Evolutionary conservation across 2,329 filamentous ascomycete genomes (phyloP).

Genomic region (Xylaria sp.): DNA sequence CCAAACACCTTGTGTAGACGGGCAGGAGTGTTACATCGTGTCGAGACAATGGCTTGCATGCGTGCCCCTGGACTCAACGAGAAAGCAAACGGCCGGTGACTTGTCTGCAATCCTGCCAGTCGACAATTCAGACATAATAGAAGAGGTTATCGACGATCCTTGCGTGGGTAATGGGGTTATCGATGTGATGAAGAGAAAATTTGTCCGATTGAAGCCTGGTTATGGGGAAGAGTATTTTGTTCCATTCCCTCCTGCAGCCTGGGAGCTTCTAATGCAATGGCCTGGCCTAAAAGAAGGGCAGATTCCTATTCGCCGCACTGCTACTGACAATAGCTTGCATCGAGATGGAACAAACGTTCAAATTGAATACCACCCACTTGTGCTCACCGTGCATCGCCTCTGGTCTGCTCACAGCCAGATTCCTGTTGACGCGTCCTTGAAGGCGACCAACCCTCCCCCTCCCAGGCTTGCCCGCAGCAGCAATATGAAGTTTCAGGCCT

Average conservation of each 20-base stretch:
- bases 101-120: slow-evolving; percentile 76
- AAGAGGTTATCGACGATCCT: slow-evolving; percentile 65
- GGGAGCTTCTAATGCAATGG: slow-evolving; percentile 83
- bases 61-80: slow-evolving; percentile 73
- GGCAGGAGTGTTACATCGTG: slow-evolving; percentile 80
- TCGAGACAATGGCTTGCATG: slow-evolving; percentile 81
- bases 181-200: slow-evolving; percentile 57
- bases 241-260: slow-evolving; percentile 80
- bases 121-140: slow-evolving; percentile 85
- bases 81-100: slow-evolving; percentile 67
- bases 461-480: slow-evolving; percentile 76
- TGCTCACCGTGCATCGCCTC: slow-evolving; percentile 86
- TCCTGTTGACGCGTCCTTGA: slow-evolving; percentile 66
- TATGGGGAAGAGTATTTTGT: slow-evolving; percentile 77
- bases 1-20: slow-evolving; percentile 69
- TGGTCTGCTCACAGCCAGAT: slow-evolving; percentile 69
- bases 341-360: slow-evolving; percentile 71
- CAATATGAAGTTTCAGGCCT: slow-evolving; percentile 75
- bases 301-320: slow-evolving; percentile 76
- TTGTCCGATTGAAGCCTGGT: slow-evolving; percentile 78
- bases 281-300: slow-evolving; percentile 79
- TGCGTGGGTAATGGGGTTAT: slow-evolving; percentile 50
- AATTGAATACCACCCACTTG: slow-evolving; percentile 85
- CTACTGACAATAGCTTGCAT: slow-evolving; percentile 77
- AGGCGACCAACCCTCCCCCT: slow-evolving; percentile 69